phyloP scores from a whole-genome alignment of 768 basidiomycete genomes.

The Thelephora ganbajun region DNA sequence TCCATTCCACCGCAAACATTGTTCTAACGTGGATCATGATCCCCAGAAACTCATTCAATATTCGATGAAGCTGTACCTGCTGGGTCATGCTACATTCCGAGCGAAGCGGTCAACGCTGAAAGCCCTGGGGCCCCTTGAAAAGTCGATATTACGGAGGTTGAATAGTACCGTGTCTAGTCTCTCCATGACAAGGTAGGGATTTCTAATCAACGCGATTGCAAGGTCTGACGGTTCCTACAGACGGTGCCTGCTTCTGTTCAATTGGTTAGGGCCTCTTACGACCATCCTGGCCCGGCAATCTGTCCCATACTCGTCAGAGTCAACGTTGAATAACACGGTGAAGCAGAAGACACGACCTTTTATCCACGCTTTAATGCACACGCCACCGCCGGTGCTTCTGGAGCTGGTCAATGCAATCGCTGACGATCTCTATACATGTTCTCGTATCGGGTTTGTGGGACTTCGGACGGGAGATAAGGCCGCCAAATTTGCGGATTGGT shows the following conservation, averaged over 20 bases:
- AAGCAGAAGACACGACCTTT: conserved; percentile 33
- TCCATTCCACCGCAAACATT: not conserved
- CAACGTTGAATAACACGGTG: conserved; percentile 17
- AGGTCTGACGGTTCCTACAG: conserved; percentile 21
- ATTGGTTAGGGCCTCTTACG: conserved; percentile 70
- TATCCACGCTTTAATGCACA: conserved; percentile 60
- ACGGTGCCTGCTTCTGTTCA: conserved; percentile 70
- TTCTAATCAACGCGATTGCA: not conserved
- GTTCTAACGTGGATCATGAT: not conserved
- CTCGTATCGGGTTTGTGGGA: conserved; percentile 55
- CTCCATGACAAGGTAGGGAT: conserved; percentile 49
- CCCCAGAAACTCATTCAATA: conserved; percentile 80
- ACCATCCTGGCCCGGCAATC: conserved; percentile 59
- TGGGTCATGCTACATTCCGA: conserved; percentile 48
- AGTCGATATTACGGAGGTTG: conserved; percentile 43
- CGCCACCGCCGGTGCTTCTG: conserved; percentile 70
- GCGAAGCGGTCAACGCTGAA: conserved; percentile 27
- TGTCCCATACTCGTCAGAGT: conserved; percentile 44
- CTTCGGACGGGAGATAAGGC: conserved; percentile 53
- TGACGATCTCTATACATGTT: conserved; percentile 72
- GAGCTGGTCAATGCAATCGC: conserved; percentile 63
- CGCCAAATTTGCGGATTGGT: conserved; percentile 70
- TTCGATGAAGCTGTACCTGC: conserved; percentile 56
- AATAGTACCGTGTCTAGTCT: conserved; percentile 49
- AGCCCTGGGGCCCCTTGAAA: conserved; percentile 49